Base-by-base conservation (phyloP, 2,329 filamentous ascomycete species). In the Colletotrichum sp. region DNA sequence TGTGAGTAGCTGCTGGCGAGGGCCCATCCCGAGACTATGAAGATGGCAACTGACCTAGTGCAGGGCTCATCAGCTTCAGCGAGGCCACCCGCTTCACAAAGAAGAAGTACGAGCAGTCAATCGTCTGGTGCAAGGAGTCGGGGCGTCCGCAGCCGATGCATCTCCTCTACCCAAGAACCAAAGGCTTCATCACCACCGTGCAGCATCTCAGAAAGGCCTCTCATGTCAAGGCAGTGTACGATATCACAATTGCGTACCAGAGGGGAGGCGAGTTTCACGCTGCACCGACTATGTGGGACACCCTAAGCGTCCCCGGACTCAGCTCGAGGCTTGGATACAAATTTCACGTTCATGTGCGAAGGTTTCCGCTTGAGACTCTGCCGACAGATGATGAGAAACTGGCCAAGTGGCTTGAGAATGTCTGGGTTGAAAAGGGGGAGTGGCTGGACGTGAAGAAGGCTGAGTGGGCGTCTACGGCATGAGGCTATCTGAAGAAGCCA, bases 11-110 rank as follows among this genome's bases (percentile, higher is more conserved):
- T 59, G 21, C 34, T 26, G 28, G 74, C 59, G 7, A 26, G 36
- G 76, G 30, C 78, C 58, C 65, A 34, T 5, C 8, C 16, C n/a
- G 24, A 48, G 34, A 28, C 21, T 24, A 48, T 21, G 13, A 3
- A 66, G 2, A n/a, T 32, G 43, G 43, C 43, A 21, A 63, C 67
- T 76, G 24, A 76, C 55, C 21, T 14, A 62, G 21, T 28, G 12
- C 77, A 92, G 90, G 90, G 92, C 89, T 93, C 78, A 88, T 93
- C 78, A 90, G 90, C 79, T 93, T 91, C 85, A 91, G 89, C 79
- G 91, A 93, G 84, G 89, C 88, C n/a, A 92, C 90, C 10, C 87
- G 91, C 76, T 92, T 87, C 80, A 92, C 89, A 4, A 83, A 84
- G 1, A 79, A 83, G 71, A 92, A 92, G 81, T 88, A 89, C 77